A percentile compares a stretch with the other conserved stretches of the same genome.
These are phyloP conservation scores for Colletotrichum spinosum DNA, from an alignment of 2,329 filamentous ascomycete species.

Conservation along the genomic window DNA sequence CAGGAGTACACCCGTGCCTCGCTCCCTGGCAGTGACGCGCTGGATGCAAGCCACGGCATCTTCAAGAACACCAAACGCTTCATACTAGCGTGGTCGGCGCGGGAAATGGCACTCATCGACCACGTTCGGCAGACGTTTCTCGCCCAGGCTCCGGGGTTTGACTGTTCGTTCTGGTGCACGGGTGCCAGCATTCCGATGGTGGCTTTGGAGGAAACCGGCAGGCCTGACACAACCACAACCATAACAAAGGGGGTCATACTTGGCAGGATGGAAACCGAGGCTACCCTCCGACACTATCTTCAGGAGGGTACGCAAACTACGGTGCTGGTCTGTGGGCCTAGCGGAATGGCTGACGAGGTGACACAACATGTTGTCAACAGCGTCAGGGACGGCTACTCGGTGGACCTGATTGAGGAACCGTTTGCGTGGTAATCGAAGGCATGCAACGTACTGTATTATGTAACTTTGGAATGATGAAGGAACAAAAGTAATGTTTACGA, in stretches of 20 bases:
- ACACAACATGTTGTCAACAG: constrained; percentile 40
- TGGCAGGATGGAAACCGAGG: constrained; percentile 39
- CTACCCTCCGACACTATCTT: constrained; percentile 32
- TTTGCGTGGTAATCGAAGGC: constrained; percentile 41
- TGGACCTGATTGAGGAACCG: constrained; percentile 43
- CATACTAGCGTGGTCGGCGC: constrained; percentile 43
- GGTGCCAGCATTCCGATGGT: constrained; percentile 41
- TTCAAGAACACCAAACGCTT: constrained; percentile 21
- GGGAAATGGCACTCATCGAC: constrained; percentile 37
- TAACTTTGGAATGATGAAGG: no score
- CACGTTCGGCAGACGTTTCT: constrained; percentile 31
- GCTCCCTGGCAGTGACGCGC: not conserved
- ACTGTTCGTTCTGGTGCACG: constrained; percentile 38
- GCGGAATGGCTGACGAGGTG: constrained; percentile 45
- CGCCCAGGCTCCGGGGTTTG: constrained; percentile 24
- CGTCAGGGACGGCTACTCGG: constrained; percentile 29
- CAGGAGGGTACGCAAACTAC: constrained; percentile 6
- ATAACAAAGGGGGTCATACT: constrained; percentile 12
- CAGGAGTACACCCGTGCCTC: constrained; percentile 7
- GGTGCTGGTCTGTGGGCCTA: constrained; percentile 43
- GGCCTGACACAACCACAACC: not conserved
- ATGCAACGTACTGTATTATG: no score
- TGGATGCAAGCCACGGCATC: not conserved
- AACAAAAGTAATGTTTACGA: no score
- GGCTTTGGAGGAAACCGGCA: constrained; percentile 35